Percentiles rank a stretch among this genome's conserved stretches.
Evolutionary conservation across 2,329 filamentous ascomycete species (phyloP).

Genomic region (Nothopassalora personata): DNA sequence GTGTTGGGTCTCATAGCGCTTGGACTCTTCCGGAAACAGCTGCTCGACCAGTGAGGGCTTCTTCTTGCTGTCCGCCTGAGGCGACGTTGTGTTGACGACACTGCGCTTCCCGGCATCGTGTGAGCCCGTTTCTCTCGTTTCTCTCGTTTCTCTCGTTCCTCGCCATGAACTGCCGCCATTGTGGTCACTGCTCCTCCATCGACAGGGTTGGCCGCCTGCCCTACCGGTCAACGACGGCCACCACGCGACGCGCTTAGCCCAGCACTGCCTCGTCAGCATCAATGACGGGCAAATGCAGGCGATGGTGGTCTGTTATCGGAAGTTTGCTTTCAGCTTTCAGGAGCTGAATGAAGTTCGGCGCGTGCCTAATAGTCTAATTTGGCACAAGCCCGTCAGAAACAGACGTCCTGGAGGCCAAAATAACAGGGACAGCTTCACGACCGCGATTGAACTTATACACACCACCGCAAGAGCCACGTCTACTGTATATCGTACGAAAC

Average conservation of each 20-base stretch:
- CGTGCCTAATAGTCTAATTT: background rate
- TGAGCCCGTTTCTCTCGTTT: background rate
- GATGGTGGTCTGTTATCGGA: background rate
- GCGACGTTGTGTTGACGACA: background rate
- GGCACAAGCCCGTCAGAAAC: too few species aligned
- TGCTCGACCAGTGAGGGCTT: constrained; percentile 42
- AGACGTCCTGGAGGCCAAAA: too few species aligned
- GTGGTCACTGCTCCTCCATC: background rate
- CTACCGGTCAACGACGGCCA: constrained; percentile 10
- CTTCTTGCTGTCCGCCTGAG: constrained; percentile 11
- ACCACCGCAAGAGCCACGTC: too few species aligned
- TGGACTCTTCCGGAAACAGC: constrained; percentile 52
- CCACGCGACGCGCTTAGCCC: constrained; percentile 13
- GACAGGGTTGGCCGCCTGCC: background rate
- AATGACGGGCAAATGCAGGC: constrained; percentile 16
- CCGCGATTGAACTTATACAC: too few species aligned
- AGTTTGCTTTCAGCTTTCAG: background rate
- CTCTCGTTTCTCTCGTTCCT: background rate
- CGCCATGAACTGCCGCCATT: background rate
- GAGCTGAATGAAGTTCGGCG: background rate
- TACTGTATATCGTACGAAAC: too few species aligned
- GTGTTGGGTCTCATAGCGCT: constrained; percentile 22
- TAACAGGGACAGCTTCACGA: too few species aligned
- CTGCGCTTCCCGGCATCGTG: background rate
- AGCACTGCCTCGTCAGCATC: constrained; percentile 22